These are phyloP conservation scores for Erysimum cheiranthoides DNA, from an alignment of 345 rosid genomes.

Conservation along the genomic window DNA sequence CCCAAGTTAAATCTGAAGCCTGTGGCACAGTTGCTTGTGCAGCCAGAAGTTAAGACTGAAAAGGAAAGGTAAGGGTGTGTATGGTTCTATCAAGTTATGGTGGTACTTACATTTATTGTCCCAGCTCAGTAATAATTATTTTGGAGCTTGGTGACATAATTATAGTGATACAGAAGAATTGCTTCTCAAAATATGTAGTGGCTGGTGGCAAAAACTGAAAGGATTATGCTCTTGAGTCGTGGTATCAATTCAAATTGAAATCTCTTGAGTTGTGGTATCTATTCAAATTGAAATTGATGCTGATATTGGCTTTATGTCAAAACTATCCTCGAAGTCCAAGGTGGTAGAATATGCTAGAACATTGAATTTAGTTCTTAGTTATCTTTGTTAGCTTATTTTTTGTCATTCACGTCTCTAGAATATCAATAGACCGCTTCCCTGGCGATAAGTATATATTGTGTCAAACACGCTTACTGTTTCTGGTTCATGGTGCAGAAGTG, in stretches of 20 bases:
- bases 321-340: conserved; percentile 27
- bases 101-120: conserved; percentile 2
- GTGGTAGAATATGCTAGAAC: conserved; percentile 18
- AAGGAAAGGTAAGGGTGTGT: conserved; percentile 60
- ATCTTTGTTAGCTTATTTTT: conserved; percentile 1
- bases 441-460: conserved; percentile 16
- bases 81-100: neutral
- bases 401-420: conserved; percentile 16
- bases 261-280: neutral
- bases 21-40: conserved; percentile 60
- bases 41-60: conserved; percentile 55
- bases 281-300: conserved; percentile 15
- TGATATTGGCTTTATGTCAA: conserved; percentile 8
- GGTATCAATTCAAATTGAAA: conserved; percentile 1
- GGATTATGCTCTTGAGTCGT: conserved; percentile 28
- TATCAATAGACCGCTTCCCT: conserved; percentile 4
- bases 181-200: conserved; percentile 2
- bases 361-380: conserved; percentile 19
- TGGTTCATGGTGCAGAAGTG: conserved; percentile 60
- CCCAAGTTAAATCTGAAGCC: conserved; percentile 72
- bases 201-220: conserved; percentile 15
- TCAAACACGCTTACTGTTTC: conserved; percentile 21
- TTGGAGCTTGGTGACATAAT: conserved; percentile 18
- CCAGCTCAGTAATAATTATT: conserved; percentile 17
- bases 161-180: conserved; percentile 14